Conservation (phyloP, 805 yeast genomes). For the Spencermartinsiella europaea region DNA sequence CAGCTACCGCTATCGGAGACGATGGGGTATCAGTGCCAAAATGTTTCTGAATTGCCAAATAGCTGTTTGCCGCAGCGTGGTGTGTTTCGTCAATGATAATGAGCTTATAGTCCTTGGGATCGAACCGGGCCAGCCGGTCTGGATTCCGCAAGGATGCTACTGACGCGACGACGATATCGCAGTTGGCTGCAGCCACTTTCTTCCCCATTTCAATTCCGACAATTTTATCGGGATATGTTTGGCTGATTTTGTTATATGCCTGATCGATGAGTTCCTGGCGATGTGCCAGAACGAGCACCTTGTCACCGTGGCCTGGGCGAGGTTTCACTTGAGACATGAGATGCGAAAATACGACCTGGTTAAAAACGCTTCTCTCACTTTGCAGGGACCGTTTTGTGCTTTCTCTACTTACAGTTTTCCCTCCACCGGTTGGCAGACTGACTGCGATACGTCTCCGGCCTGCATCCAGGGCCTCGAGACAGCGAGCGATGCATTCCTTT, state of each 20-base stretch:
- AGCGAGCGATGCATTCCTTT: conserved; percentile 55
- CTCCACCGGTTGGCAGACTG: conserved; percentile 90
- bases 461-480: conserved; percentile 43
- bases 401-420: conserved; percentile 55
- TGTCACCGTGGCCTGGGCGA: conserved; percentile 27
- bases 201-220: conserved; percentile 71
- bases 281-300: conserved; percentile 66
- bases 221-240: conserved; percentile 43
- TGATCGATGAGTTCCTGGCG: conserved; percentile 74
- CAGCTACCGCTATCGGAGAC: conserved; percentile 55
- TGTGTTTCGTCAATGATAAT: conserved; percentile 90
- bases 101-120: conserved; percentile 59
- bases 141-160: conserved; percentile 57
- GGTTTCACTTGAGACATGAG: conserved; percentile 33
- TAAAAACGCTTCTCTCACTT: not conserved
- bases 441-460: conserved; percentile 65
- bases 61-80: conserved; percentile 74
- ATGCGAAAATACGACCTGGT: conserved; percentile 17
- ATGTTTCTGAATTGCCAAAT: conserved; percentile 51
- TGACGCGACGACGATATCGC: conserved; percentile 72
- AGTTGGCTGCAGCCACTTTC: conserved; percentile 36
- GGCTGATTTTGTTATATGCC: conserved; percentile 47
- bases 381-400: conserved; percentile 35
- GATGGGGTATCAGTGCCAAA: conserved; percentile 45
- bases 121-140: conserved; percentile 46